These are phyloP conservation scores for Calocybe cyanea DNA, from an alignment of 768 basidiomycete species.

Conservation along the genomic window DNA sequence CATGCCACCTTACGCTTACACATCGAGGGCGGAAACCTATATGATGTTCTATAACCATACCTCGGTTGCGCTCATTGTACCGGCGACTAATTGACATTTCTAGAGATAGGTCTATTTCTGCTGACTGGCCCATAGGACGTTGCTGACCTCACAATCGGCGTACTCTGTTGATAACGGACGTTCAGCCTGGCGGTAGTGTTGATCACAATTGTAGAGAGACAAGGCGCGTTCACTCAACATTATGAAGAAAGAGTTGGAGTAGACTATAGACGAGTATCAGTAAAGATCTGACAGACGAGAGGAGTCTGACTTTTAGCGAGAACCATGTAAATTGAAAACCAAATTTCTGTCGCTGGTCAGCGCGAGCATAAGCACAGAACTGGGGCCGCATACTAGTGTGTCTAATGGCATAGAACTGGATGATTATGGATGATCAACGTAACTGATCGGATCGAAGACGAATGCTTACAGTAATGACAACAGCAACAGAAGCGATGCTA, in stretches of 20 bases:
- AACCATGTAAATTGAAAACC: conserved; percentile 24
- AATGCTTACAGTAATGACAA: conserved; percentile 19
- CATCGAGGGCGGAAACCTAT: too few species aligned
- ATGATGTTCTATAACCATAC: too few species aligned
- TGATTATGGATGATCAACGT: background rate
- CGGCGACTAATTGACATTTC: too few species aligned
- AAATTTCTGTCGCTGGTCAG: conserved; percentile 17
- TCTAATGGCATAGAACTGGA: conserved; percentile 20
- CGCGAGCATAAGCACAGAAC: too few species aligned
- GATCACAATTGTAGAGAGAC: too few species aligned
- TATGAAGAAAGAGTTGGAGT: conserved; percentile 25
- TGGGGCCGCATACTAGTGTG: conserved; percentile 10
- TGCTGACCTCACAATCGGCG: too few species aligned
- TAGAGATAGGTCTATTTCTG: too few species aligned
- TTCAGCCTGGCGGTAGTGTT: conserved; percentile 1
- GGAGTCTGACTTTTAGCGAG: conserved; percentile 20
- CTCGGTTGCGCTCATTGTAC: too few species aligned
- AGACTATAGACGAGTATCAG: conserved; percentile 14
- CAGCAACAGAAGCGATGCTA: conserved; percentile 21
- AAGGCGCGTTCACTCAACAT: conserved; percentile 5
- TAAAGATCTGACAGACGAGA: background rate
- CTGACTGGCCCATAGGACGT: too few species aligned
- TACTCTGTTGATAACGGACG: background rate
- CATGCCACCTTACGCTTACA: too few species aligned
- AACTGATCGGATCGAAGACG: background rate